Base-by-base conservation (phyloP, 345 rosid genomes). In the Moricandia arvensis region DNA sequence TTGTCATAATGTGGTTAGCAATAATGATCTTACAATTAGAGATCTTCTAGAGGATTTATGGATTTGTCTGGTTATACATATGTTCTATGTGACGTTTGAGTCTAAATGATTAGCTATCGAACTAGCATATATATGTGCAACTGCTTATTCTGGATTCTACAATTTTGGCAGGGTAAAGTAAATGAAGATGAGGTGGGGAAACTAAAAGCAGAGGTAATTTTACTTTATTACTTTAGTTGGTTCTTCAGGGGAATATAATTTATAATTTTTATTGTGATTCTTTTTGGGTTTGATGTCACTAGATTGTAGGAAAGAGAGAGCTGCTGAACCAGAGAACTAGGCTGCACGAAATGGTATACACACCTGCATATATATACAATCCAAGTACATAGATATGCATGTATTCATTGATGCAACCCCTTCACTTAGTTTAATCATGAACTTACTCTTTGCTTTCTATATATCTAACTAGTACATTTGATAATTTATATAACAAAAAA, bases 201-300 rank as follows among this genome's bases (percentile, higher is more conserved):
- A 71, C 79, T 86, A 45, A 76, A 80, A 72, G 80, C 59, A 33
- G 79, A 80, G 89, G 95, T 86, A 84, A 7, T 26, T 31, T 26
- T 30, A 70, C 4, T 31, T 43, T 21, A 41, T 58, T 70, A 10
- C 33, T 38, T 38, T 35, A 35, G 10, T 37, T 8, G 63, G 59
- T 53, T 34, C 33, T 31, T 59, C 3, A 29, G 24, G 21, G 21
- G 59, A 0, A 37, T 18, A 4, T 41, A 15, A 16, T 59, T 9
- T 41, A 1, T 71, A 33, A 10, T 47, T 31, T 31, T 72, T 49
- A 5, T 45, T 62, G 27, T 51, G 47, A 3, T 51, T 51, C 3
- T 33, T 11, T 13, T 60, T 43, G 15, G 7, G 65, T 71, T 51
- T 72, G 38, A n/a, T 47, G 16, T 10, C 69, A 34, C 10, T 53